Conservation (phyloP, 495 filamentous ascomycete species). For the Aspergillus biplanus region DNA sequence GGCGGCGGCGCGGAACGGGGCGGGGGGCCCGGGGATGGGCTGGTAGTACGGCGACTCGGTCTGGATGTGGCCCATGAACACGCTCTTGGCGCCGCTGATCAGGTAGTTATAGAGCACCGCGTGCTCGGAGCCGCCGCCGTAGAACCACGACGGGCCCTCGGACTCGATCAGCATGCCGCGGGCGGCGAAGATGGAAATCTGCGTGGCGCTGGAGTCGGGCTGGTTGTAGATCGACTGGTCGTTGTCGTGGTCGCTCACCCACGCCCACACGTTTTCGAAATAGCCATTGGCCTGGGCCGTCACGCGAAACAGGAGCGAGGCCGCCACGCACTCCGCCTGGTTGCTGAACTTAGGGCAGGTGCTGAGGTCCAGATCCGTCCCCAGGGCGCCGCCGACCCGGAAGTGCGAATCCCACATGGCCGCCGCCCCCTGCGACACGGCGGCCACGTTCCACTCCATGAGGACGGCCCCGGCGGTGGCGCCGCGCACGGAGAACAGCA, state of each 20-base stretch:
- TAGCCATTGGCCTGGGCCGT: conserved; percentile 50
- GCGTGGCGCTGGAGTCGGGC: neutral
- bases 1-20: conserved; percentile 52
- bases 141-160: conserved; percentile 55
- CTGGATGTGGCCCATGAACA: conserved; percentile 74
- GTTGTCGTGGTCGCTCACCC: conserved; percentile 70
- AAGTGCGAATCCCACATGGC: conserved; percentile 17
- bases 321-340: conserved; percentile 54
- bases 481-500: conserved; percentile 58
- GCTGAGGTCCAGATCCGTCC: neutral
- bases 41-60: conserved; percentile 75
- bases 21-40: conserved; percentile 57
- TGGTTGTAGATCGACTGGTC: conserved; percentile 42
- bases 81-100: conserved; percentile 62
- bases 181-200: conserved; percentile 62
- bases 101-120: conserved; percentile 77
- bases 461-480: conserved; percentile 77
- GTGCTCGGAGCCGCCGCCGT: conserved; percentile 74
- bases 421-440: conserved; percentile 60
- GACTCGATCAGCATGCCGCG: conserved; percentile 64
- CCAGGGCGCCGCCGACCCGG: conserved; percentile 9
- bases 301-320: conserved; percentile 62
- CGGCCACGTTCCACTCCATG: conserved; percentile 85
- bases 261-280: conserved; percentile 65
- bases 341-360: neutral